These are phyloP conservation scores for Fusarium devonianum DNA, from an alignment of 2,329 filamentous ascomycete genomes.

Conservation along the genomic window DNA sequence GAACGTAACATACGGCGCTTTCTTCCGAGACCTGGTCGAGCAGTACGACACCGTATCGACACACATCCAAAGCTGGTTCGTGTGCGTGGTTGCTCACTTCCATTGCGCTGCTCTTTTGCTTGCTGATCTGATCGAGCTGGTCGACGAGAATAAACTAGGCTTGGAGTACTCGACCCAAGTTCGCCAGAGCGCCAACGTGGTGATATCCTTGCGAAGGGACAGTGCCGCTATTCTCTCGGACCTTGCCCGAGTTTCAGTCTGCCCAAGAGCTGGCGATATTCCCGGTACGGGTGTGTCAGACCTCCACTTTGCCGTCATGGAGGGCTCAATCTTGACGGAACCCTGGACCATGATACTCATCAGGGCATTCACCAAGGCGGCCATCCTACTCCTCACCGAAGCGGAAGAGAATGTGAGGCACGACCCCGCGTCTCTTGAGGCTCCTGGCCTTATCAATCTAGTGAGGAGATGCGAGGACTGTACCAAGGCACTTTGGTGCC, in stretches of 20 bases:
- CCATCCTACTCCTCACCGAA: conserved; percentile 48
- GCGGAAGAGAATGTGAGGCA: conserved; percentile 40
- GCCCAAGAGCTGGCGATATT: conserved; percentile 39
- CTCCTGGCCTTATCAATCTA: conserved; percentile 36
- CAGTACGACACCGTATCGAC: conserved; percentile 58
- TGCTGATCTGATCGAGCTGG: conserved; percentile 59
- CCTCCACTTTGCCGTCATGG: conserved; percentile 61
- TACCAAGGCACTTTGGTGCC: conserved; percentile 60
- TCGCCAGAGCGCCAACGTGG: conserved; percentile 44
- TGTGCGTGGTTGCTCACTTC: conserved; percentile 65
- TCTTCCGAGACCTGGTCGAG: conserved; percentile 59
- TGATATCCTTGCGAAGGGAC: conserved; percentile 50
- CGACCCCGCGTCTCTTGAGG: conserved; percentile 36
- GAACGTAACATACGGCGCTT: conserved; percentile 58
- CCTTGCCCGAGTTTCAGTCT: conserved; percentile 56
- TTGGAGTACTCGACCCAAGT: conserved; percentile 36
- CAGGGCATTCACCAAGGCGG: conserved; percentile 59
- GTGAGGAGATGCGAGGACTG: conserved; percentile 55
- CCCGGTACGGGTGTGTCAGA: conserved; percentile 43
- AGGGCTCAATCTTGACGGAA: conserved; percentile 65
- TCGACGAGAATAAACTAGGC: conserved; percentile 52
- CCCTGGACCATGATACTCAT: conserved; percentile 66
- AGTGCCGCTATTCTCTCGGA: conserved; percentile 57
- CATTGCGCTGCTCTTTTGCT: conserved; percentile 63
- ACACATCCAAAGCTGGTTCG: conserved; percentile 66